Base-by-base conservation (phyloP, 805 yeast genomes). In the Zygotorulaspora chibaensis region DNA sequence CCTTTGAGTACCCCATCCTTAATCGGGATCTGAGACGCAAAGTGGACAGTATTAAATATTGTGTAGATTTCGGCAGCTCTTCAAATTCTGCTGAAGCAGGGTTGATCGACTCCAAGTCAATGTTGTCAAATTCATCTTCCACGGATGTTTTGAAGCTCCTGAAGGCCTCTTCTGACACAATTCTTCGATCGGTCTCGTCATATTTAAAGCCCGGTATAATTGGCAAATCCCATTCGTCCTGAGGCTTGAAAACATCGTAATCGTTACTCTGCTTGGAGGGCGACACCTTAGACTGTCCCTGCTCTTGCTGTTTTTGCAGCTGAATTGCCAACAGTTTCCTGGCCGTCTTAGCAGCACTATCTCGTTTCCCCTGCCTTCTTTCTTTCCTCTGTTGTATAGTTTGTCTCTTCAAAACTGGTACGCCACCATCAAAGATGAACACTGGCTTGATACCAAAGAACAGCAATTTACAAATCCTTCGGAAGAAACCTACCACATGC, bases 351-450 rank as follows among this genome's bases (percentile, higher is more conserved):
- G 76, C 66, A 0, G 89, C 84, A 45, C 75, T 78, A 42, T 83
- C 90, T 51, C 80, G 71, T 46, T 87, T 76, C 0, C 87, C 96
- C 53, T 81, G 81, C 36, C 96, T 68, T 49, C 86, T 67, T 56
- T 85, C 87, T 53, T 79, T 76, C 52, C 99, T 75, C 47, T 79
- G 74, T 12, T 73, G 73, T 13, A 93, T 85, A 0, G 96, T 91
- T 47, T 81, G 81, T 51, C 82, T 71, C 69, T 93, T 93, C 58
- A 93, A 67, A 1, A 74, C 72, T 0, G 96, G 96, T 0, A 95
- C 96, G 1, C 93, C 96, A 23, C 98, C 98, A 69, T 90, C 98
- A 70, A 90, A 90, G 1, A 90, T 93, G 72, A 90, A 90, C 5
- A 90, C 84, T 0, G 98, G 98, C 42, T 71, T 74, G 15, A 85